A percentile compares a stretch with the other conserved stretches of the same genome.
Conservation (phyloP, 495 filamentous ascomycete genomes). For the Chlorociboria aeruginascens region DNA sequence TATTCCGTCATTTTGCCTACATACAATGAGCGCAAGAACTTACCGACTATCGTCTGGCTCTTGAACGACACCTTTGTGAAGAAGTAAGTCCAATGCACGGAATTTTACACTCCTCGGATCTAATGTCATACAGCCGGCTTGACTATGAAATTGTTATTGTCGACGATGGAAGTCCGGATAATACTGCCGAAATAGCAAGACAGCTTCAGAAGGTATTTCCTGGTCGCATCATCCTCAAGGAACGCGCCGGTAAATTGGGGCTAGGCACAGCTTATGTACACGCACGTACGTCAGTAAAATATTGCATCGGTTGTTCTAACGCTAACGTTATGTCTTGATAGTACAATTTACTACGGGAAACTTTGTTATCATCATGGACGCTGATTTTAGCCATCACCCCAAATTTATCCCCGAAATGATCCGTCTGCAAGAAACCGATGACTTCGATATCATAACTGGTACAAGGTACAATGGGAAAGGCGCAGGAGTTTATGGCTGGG, state of each 20-base stretch:
- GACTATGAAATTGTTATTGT: slow-evolving; percentile 97
- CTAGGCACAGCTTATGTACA: slow-evolving; percentile 96
- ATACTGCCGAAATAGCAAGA: slow-evolving; percentile 77
- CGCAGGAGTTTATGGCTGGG: slow-evolving; percentile 94
- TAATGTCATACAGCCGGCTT: slow-evolving; percentile 50
- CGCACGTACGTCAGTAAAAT: too few relatives aligned
- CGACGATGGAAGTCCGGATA: slow-evolving; percentile 95
- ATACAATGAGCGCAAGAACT: slow-evolving; percentile 95
- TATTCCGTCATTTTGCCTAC: slow-evolving; percentile 96
- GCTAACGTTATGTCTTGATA: too few relatives aligned
- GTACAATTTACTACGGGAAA: slow-evolving; percentile 70
- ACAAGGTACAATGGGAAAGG: slow-evolving; percentile 84
- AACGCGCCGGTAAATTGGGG: slow-evolving; percentile 87
- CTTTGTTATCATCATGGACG: slow-evolving; percentile 99
- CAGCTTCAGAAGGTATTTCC: slow-evolving; percentile 80
- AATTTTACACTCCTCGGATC: background rate
- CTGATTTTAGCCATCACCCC: slow-evolving; percentile 96
- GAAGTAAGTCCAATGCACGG: slow-evolving; percentile 36
- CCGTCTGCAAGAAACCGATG: slow-evolving; percentile 28
- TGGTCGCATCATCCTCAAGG: slow-evolving; percentile 67
- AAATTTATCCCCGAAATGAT: slow-evolving; percentile 93
- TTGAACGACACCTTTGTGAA: slow-evolving; percentile 82
- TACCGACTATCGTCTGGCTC: slow-evolving; percentile 91
- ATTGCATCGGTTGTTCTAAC: too few relatives aligned
- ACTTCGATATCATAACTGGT: slow-evolving; percentile 92